A percentile compares a stretch with the other conserved stretches of the same genome.
These are phyloP conservation scores for Pseudocercospora musae DNA, from an alignment of 2,329 filamentous ascomycete species.

Conservation along the genomic window DNA sequence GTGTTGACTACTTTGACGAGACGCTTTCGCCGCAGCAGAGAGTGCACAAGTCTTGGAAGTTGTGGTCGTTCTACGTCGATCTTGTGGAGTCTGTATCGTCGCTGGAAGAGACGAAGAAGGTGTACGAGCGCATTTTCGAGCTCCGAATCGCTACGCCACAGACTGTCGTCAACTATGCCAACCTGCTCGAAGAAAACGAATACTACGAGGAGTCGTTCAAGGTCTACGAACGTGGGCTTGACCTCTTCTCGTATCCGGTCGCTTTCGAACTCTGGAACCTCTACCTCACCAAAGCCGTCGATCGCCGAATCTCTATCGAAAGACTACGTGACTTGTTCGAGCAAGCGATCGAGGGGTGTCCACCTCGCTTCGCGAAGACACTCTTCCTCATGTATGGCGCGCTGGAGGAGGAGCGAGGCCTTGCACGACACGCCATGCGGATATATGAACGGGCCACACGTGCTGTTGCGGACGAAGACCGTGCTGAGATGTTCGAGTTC, in stretches of 20 bases:
- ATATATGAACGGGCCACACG: conserved; percentile 97
- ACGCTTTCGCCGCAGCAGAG: conserved; percentile 89
- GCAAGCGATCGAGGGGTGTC: conserved; percentile 91
- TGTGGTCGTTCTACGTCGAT: conserved; percentile 99
- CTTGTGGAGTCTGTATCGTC: conserved; percentile 91
- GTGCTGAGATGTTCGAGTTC: conserved; percentile 97
- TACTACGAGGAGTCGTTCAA: conserved; percentile 99
- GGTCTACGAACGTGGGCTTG: conserved; percentile 88
- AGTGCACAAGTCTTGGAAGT: conserved; percentile 98
- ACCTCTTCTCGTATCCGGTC: conserved; percentile 97
- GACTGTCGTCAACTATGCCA: conserved; percentile 97
- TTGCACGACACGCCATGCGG: conserved; percentile 95
- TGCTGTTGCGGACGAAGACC: conserved; percentile 89
- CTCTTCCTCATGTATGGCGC: conserved; percentile 98
- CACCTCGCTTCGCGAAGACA: conserved; percentile 91
- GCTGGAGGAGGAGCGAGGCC: conserved; percentile 88
- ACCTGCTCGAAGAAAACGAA: conserved; percentile 86
- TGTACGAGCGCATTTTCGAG: conserved; percentile 98
- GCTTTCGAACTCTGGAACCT: conserved; percentile 99
- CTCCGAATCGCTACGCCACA: conserved; percentile 96
- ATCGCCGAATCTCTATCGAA: conserved; percentile 93
- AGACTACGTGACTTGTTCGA: conserved; percentile 92
- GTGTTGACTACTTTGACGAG: conserved; percentile 98
- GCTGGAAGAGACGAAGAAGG: conserved; percentile 84
- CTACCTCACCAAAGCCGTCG: conserved; percentile 94